These are phyloP conservation scores for Silybum marianum DNA, from an alignment of 129 eudicot genomes.

Conservation along the genomic window DNA sequence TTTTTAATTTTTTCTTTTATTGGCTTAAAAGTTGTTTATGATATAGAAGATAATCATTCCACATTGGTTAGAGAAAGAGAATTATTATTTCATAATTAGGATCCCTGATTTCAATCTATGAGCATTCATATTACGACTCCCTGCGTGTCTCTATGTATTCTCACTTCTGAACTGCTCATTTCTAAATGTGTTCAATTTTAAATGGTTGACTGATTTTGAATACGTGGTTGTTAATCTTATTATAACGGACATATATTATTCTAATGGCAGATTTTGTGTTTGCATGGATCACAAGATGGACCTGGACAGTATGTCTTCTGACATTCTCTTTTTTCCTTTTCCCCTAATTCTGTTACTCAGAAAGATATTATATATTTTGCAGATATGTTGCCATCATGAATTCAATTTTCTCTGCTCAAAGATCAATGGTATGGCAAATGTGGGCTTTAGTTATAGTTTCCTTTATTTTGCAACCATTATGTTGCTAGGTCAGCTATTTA, in stretches of 20 bases:
- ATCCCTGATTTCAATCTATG: not conserved
- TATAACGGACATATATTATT: not conserved
- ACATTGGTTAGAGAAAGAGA: not conserved
- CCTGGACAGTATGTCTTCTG: constrained; percentile 70
- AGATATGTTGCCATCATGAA: constrained; percentile 88
- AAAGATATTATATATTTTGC: constrained; percentile 27
- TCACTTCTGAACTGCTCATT: not conserved
- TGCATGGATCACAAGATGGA: constrained; percentile 90
- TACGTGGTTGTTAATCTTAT: not conserved
- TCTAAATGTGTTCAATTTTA: not conserved
- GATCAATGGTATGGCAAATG: constrained; percentile 39
- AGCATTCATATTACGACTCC: not conserved
- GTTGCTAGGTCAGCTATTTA: not conserved
- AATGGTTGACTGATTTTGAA: not conserved
- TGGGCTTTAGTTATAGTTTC: not conserved
- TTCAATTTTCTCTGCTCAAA: constrained; percentile 83
- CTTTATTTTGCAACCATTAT: not conserved
- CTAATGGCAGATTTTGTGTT: constrained; percentile 66
- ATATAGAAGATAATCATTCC: not conserved
- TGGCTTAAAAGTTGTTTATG: not conserved
- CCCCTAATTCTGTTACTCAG: not conserved
- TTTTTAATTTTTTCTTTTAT: not conserved
- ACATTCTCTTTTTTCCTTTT: not conserved
- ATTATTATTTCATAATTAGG: not conserved
- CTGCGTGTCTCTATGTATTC: not conserved